Evolutionary conservation across 2,329 filamentous ascomycete genomes (phyloP).

Genomic region (Sporothrix protearum): DNA sequence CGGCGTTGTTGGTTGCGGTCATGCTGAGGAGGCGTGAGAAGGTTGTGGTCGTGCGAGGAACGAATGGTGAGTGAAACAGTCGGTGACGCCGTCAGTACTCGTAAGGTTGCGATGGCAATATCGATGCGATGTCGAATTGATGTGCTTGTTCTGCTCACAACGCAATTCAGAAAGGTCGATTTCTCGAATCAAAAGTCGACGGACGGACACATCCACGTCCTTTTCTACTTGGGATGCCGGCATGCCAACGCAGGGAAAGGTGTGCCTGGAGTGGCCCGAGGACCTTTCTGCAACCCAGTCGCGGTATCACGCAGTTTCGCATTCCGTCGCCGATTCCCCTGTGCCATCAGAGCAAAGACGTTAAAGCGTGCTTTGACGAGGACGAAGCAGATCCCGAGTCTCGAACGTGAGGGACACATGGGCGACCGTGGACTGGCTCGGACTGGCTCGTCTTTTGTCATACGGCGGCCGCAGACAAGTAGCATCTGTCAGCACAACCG

Average conservation of each 20-base stretch:
- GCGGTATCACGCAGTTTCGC: neutral
- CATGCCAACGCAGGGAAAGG: neutral
- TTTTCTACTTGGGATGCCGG: neutral
- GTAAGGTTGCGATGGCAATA: neutral
- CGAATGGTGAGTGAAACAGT: neutral
- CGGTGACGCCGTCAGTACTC: neutral
- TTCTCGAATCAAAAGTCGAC: neutral
- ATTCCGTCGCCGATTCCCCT: neutral
- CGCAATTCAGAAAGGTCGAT: neutral
- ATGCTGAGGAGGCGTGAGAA: conserved; percentile 16
- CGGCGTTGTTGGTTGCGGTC: conserved; percentile 21
- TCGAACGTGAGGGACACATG: neutral
- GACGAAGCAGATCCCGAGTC: conserved; percentile 7
- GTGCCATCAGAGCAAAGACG: neutral
- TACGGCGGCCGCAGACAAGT: neutral
- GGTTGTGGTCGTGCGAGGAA: neutral
- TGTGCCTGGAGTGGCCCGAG: neutral
- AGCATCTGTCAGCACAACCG: neutral
- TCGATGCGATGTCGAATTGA: neutral
- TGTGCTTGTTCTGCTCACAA: too few species aligned
- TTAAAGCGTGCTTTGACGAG: neutral
- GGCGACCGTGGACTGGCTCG: neutral
- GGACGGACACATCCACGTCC: neutral
- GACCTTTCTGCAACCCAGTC: neutral
- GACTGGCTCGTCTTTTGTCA: neutral